Evolutionary conservation across 164 flowering plant species (phyloP).

Genomic region (Hamamelis virginiana): DNA sequence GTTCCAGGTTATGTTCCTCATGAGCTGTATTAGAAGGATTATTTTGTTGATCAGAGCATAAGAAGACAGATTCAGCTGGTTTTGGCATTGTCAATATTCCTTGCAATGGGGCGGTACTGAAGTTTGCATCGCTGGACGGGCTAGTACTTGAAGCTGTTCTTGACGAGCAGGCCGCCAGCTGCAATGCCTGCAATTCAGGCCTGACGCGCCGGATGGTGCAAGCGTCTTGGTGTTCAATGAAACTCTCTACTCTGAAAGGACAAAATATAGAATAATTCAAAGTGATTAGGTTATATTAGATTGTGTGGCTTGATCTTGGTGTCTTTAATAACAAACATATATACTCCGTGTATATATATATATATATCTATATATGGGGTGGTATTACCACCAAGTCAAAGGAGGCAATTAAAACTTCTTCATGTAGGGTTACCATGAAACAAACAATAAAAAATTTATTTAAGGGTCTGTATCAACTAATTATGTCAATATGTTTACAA

Average conservation of each 20-base stretch:
- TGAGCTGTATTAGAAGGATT: background rate
- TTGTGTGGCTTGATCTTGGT: background rate
- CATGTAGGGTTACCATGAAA: constrained; percentile 20
- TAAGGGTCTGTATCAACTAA: constrained; percentile 8
- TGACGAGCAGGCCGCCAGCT: constrained; percentile 56
- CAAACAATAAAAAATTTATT: constrained; percentile 16
- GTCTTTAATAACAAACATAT: too few species aligned
- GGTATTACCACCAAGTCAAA: constrained; percentile 3
- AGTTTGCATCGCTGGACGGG: constrained; percentile 71
- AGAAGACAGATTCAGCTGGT: constrained; percentile 23
- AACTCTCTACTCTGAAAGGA: constrained; percentile 79
- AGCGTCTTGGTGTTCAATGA: constrained; percentile 92
- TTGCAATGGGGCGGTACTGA: constrained; percentile 40
- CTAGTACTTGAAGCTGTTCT: constrained; percentile 77
- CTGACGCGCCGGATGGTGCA: constrained; percentile 58
- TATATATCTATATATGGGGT: too few species aligned
- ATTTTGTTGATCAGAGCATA: constrained; percentile 15
- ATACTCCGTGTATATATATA: too few species aligned
- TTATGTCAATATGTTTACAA: constrained; percentile 11
- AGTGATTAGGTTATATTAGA: background rate
- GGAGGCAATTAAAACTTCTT: background rate
- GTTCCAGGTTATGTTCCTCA: constrained; percentile 50
- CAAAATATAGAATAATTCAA: constrained; percentile 12
- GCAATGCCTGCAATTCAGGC: constrained; percentile 38
- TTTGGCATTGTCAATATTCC: constrained; percentile 26